A percentile compares a stretch with the other conserved stretches of the same genome.
phyloP scores from a whole-genome alignment of 2,329 filamentous ascomycete species.

The Cadophora gregata region DNA sequence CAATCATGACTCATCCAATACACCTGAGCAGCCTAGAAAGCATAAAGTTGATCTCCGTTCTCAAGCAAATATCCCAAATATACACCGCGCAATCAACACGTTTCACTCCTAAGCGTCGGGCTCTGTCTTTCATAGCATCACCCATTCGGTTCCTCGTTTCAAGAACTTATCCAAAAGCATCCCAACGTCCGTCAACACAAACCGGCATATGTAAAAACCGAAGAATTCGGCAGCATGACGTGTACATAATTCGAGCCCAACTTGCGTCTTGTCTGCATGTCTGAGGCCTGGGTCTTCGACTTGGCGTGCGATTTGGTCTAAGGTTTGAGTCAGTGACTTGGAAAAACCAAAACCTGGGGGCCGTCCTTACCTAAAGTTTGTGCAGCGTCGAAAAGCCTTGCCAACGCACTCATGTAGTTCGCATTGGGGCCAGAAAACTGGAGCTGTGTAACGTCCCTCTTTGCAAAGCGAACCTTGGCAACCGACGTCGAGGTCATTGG shows the following conservation, averaged over 20 bases:
- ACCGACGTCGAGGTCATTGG: conserved; percentile 71
- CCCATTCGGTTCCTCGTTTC: conserved; percentile 96
- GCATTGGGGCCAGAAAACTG: conserved; percentile 84
- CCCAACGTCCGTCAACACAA: conserved; percentile 85
- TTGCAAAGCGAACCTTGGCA: conserved; percentile 70
- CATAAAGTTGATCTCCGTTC: too few species aligned
- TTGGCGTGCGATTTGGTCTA: conserved; percentile 94
- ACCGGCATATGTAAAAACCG: conserved; percentile 93
- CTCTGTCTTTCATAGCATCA: conserved; percentile 52
- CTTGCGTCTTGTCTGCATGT: conserved; percentile 91
- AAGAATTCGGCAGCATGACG: conserved; percentile 97
- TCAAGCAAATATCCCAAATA: neutral
- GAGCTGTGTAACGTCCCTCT: conserved; percentile 71
- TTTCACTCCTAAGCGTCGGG: neutral
- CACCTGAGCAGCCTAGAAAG: neutral
- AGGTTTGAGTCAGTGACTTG: conserved; percentile 39
- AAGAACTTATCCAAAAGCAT: conserved; percentile 94
- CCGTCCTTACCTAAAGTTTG: conserved; percentile 81
- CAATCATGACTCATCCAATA: conserved; percentile 15
- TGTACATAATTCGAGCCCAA: conserved; percentile 91
- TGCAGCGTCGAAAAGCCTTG: conserved; percentile 88
- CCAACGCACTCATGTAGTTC: conserved; percentile 89
- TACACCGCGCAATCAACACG: neutral
- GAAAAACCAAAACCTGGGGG: neutral
- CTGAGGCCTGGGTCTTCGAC: conserved; percentile 93